These are phyloP conservation scores for Ogataea glucozyma DNA, from an alignment of 805 yeast species.

Conservation along the genomic window DNA sequence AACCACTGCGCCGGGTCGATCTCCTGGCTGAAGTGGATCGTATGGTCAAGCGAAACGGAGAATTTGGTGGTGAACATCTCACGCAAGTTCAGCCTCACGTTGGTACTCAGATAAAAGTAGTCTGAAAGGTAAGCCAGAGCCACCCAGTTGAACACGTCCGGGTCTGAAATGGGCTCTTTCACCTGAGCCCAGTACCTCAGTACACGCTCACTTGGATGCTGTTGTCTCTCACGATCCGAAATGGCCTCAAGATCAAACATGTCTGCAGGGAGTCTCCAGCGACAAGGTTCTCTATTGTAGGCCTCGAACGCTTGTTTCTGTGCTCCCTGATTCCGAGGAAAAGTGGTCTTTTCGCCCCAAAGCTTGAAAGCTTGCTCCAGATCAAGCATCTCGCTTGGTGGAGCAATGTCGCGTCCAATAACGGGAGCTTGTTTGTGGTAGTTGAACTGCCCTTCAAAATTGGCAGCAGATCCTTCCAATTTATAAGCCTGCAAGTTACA, in stretches of 20 bases:
- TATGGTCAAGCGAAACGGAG: slow-evolving; percentile 65
- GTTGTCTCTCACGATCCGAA: slow-evolving; percentile 19
- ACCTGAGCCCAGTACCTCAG: slow-evolving; percentile 36
- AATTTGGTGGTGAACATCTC: slow-evolving; percentile 48
- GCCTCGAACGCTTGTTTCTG: slow-evolving; percentile 25
- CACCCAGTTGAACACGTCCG: slow-evolving; percentile 47
- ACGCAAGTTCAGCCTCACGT: slow-evolving; percentile 51
- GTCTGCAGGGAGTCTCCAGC: slow-evolving; percentile 35
- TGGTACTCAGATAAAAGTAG: slow-evolving; percentile 51
- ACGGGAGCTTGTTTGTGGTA: slow-evolving; percentile 32
- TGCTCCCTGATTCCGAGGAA: slow-evolving; percentile 26
- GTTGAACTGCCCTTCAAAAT: slow-evolving; percentile 30
- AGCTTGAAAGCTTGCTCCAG: slow-evolving; percentile 30
- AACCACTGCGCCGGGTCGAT: slow-evolving; percentile 48
- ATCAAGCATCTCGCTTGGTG: slow-evolving; percentile 31
- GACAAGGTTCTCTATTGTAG: slow-evolving; percentile 36
- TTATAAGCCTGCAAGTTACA: slow-evolving; percentile 44
- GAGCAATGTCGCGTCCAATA: slow-evolving; percentile 31
- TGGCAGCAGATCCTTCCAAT: slow-evolving; percentile 36
- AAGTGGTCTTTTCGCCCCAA: slow-evolving; percentile 30
- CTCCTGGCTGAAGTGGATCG: slow-evolving; percentile 62
- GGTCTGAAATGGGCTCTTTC: slow-evolving; percentile 27
- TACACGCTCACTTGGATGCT: slow-evolving; percentile 26
- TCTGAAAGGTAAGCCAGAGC: slow-evolving; percentile 64
- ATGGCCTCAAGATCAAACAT: slow-evolving; percentile 34